phyloP scores from a whole-genome alignment of 2,329 filamentous ascomycete species.

The Phyllosticta citriasiana region DNA sequence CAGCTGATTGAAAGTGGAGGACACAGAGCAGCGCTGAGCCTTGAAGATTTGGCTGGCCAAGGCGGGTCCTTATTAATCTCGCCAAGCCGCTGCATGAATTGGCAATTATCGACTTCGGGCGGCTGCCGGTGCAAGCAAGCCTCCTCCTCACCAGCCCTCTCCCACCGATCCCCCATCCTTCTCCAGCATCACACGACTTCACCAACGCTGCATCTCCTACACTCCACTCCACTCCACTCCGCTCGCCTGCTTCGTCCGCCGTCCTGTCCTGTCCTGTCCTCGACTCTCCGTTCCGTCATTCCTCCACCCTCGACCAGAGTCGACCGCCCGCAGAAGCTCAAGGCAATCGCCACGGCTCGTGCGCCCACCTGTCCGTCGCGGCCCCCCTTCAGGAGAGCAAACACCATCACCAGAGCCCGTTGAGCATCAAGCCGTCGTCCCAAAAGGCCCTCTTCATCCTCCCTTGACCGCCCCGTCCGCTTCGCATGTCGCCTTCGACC shows the following conservation, averaged over 20 bases:
- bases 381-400: constrained; percentile 13
- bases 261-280: not conserved
- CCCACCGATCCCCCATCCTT: not conserved
- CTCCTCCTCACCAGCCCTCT: constrained; percentile 9
- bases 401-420: constrained; percentile 10
- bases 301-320: not conserved
- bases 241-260: not conserved
- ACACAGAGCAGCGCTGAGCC: not conserved
- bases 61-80: constrained; percentile 9
- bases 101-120: constrained; percentile 10
- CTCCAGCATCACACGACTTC: constrained; percentile 6
- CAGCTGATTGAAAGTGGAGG: not conserved
- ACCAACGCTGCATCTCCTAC: constrained; percentile 9
- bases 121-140: constrained; percentile 4
- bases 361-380: constrained; percentile 6
- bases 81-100: constrained; percentile 9
- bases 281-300: constrained; percentile 2
- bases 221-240: not conserved
- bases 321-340: not conserved
- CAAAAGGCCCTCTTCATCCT: constrained; percentile 1
- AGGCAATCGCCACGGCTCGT: constrained; percentile 11
- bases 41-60: not conserved
- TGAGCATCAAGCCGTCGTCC: constrained; percentile 8
- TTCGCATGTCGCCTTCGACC: constrained; percentile 11
- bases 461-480: constrained; percentile 10